Conservation (phyloP, 1,284 basidiomycete genomes). For the Austroboletus novae-zelandiae region DNA sequence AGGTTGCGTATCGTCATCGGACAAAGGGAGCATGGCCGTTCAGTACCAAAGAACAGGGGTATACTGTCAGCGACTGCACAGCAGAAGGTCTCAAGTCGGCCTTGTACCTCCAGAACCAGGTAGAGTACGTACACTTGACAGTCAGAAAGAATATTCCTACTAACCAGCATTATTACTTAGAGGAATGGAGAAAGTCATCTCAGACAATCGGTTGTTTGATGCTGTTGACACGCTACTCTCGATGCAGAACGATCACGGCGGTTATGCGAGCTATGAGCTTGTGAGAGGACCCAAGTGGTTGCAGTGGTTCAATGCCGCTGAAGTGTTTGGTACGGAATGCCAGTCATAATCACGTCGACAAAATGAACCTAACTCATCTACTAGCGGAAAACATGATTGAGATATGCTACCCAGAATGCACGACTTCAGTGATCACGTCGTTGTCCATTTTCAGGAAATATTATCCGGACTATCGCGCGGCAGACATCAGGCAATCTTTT, state of each 20-base stretch:
- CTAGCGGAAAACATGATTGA: slow-evolving; percentile 92
- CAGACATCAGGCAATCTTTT: slow-evolving; percentile 73
- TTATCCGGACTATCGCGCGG: slow-evolving; percentile 75
- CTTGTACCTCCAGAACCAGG: slow-evolving; percentile 81
- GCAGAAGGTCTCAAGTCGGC: slow-evolving; percentile 94
- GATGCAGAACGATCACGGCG: slow-evolving; percentile 88
- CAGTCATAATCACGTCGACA: neutral
- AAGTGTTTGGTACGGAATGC: slow-evolving; percentile 77
- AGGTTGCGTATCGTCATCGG: slow-evolving; percentile 76
- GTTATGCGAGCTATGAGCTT: slow-evolving; percentile 93
- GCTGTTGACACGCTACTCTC: slow-evolving; percentile 86
- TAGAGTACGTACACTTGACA: slow-evolving; percentile 54
- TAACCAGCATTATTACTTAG: slow-evolving; percentile 36
- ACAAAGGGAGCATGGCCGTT: slow-evolving; percentile 97
- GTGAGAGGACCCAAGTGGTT: slow-evolving; percentile 81
- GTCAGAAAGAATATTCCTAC: neutral
- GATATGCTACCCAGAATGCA: slow-evolving; percentile 93
- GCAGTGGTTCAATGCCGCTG: slow-evolving; percentile 87
- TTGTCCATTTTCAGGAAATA: slow-evolving; percentile 82
- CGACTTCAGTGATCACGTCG: slow-evolving; percentile 89
- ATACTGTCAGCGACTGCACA: slow-evolving; percentile 94
- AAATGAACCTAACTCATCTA: slow-evolving; percentile 3
- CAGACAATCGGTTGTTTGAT: slow-evolving; percentile 77
- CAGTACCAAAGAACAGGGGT: slow-evolving; percentile 95
- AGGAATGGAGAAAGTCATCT: slow-evolving; percentile 73